Conservation (phyloP, 139 green algal genomes). For the Ulvella scutata region DNA sequence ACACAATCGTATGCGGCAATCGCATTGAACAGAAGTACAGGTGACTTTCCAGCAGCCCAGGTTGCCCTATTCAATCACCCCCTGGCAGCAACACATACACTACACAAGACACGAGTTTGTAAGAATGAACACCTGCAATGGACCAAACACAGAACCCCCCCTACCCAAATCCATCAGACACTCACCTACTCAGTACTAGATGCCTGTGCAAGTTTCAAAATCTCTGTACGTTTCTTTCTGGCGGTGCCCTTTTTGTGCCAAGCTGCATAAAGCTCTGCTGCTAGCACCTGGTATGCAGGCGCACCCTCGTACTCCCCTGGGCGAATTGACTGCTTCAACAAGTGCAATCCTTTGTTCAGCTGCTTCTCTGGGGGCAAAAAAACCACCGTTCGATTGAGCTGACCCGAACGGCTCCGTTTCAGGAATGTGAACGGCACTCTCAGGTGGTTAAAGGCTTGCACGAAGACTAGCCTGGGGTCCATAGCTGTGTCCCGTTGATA, state of each 20-base stretch:
- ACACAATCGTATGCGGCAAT: no score
- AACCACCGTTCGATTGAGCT: background rate
- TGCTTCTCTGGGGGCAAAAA: slow-evolving; percentile 1
- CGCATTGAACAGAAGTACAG: no score
- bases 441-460: background rate
- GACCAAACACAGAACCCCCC: no score
- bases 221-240: background rate
- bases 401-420: background rate
- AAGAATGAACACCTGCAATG: no score
- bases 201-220: background rate
- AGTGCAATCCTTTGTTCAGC: background rate
- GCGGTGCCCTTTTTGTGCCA: background rate
- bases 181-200: background rate
- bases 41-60: no score
- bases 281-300: background rate
- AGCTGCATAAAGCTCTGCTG: background rate
- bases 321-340: background rate
- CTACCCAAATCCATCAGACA: no score
- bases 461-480: background rate
- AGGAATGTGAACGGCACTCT: background rate
- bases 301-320: background rate
- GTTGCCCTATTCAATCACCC: no score
- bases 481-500: background rate
- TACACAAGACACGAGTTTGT: no score
- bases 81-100: no score